Conservation (phyloP, 129 eudicot genomes). For the Mikania micrantha region DNA sequence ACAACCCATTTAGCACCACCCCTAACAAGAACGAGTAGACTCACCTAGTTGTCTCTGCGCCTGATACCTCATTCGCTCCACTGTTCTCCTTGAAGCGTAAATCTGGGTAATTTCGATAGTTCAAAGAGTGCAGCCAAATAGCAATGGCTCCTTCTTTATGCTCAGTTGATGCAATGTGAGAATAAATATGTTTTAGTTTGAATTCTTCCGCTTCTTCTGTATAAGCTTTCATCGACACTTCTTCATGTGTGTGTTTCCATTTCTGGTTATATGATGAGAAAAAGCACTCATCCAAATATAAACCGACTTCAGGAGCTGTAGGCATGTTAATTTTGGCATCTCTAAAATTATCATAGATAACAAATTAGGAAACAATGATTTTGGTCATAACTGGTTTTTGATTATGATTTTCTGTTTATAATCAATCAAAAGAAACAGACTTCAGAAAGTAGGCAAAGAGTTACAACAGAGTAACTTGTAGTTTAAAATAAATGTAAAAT, state of each 20-base stretch:
- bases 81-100: constrained; percentile 21
- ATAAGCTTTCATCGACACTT: constrained; percentile 77
- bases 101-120: constrained; percentile 71
- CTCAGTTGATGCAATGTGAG: constrained; percentile 83
- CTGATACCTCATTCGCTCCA: neutral
- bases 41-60: constrained; percentile 26
- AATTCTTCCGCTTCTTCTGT: constrained; percentile 74
- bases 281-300: constrained; percentile 84
- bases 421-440: neutral
- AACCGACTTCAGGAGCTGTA: constrained; percentile 94
- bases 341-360: constrained; percentile 34
- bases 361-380: neutral
- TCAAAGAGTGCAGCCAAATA: constrained; percentile 81
- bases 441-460: neutral
- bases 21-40: no score
- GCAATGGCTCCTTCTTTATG: constrained; percentile 77
- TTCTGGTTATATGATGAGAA: constrained; percentile 78
- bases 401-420: neutral
- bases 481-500: neutral
- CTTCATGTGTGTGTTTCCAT: constrained; percentile 73
- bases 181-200: constrained; percentile 66
- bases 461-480: no score
- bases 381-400: neutral
- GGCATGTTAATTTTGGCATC: constrained; percentile 67
- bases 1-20: no score